Base-by-base conservation (phyloP, 1,139 yeast species). In the Saccharomycopsis hybrid region DNA sequence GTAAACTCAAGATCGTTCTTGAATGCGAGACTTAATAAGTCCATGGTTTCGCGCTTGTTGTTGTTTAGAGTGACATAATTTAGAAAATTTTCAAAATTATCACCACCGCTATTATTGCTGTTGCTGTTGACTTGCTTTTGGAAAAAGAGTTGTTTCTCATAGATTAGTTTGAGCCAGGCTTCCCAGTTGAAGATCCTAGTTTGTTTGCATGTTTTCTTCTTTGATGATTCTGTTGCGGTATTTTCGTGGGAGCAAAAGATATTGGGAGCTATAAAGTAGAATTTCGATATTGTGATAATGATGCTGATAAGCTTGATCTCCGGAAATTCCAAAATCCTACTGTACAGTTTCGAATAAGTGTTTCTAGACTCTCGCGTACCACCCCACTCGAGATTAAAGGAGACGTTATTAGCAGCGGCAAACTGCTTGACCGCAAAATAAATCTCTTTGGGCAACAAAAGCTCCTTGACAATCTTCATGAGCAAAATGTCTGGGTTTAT, bases 401-500 rank as follows among this genome's bases (percentile, higher is more conserved):
- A 29, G 24, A 43, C 18, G 5, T 43, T 43, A 33, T 43, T 29
- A 18, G 11, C 11, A 4, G 47, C 24, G 2, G 60, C 46, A 2
- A 56, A 40, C 9, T 44, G 49, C 40, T 51, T 51, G 0, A 56
- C 48, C 13, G 35, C 27, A 9, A 13, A 41, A 24, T 24, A 33
- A 8, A 40, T n/a, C 47, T 66, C 68, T 38, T 68, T 65, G 65
- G 57, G 76, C 70, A 46, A 70, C 52, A 43, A 65, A 43, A 48
- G 66, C 57, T 41, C 62, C 54, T 47, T 70, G 62, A 43, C 64
- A 1, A 67, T 50, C 41, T 59, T 63, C 54, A 71, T 63, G 4
- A 70, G 58, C 27, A 66, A 63, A 0, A 76, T 72, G 50, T 68
- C 70, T 54, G 67, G 72, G 50, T 60, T 65, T 42, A 65, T 59